Base-by-base conservation (phyloP, 176 grass and related monocot species). In the Aegilops longissima region DNA sequence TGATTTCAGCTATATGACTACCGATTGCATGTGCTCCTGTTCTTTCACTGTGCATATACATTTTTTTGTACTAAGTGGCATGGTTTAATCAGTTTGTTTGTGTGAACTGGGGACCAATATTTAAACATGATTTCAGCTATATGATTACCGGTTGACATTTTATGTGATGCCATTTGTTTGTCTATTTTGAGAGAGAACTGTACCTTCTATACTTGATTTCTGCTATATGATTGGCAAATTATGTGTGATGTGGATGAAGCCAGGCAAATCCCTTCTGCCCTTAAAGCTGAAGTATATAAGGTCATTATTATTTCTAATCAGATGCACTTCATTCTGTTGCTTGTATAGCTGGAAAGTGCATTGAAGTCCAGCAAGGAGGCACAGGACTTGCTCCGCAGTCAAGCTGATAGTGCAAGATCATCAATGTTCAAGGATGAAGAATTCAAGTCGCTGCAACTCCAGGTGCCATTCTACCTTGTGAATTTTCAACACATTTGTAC, bases 351-450 rank as follows among this genome's bases (percentile, higher is more conserved):
- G 85, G 94, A 98, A 70, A 91, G 85, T 91, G 88, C 94, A 86
- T 77, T 94, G 35, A 96, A 95, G 66, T 90, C 92, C 66, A 77
- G 88, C 10, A 88, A 94, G 76, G 85, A 94, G 85, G 92, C 97
- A 82, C 93, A 96, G 11, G 87, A 86, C 1, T 86, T 92, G n/a
- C 72, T 96, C 35, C 94, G 88, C 66, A 90, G 93, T 87, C 90
- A 91, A 86, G 5, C 87, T 87, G 92, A 96, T 86, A 92, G 83
- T 94, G 56, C 92, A 79, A 94, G 85, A 88, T 29, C 92, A 79
- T 82, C 81, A 51, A 82, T 96, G 76, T 84, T 96, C 11, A 98
- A 98, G 68, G 97, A 98, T 91, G 97, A 94, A 77, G 97, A 98
- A 23, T 98, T 94, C 87, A 98, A 93, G 71, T 91, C 97, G 58